phyloP scores from a whole-genome alignment of 116 monocot species.

The Iris pallida region DNA sequence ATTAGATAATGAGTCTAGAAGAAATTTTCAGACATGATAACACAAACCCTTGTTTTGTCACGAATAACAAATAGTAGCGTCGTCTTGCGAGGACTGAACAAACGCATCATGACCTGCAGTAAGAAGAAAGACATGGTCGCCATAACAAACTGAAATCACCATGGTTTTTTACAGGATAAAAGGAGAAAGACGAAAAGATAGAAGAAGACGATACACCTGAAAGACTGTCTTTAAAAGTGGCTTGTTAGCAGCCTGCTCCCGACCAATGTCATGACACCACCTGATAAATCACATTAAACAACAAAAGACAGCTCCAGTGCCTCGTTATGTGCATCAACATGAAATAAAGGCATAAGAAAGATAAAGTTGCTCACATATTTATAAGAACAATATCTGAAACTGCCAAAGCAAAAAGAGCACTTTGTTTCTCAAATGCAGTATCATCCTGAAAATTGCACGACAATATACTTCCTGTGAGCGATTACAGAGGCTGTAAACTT shows the following conservation, averaged over 20 bases:
- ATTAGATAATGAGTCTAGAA: neutral
- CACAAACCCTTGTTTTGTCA: conserved; percentile 68
- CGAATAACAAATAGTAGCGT: conserved; percentile 80
- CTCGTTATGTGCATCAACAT: neutral
- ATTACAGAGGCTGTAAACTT: no score
- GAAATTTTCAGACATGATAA: neutral
- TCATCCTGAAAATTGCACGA: conserved; percentile 57
- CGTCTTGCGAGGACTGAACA: conserved; percentile 68
- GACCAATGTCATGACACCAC: conserved; percentile 96
- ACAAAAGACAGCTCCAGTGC: neutral
- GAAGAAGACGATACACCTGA: conserved; percentile 35
- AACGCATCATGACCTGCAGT: conserved; percentile 64
- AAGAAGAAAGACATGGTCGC: neutral
- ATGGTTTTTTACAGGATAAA: neutral
- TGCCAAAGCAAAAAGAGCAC: conserved; percentile 84
- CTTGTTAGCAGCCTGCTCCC: conserved; percentile 85
- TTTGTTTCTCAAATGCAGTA: conserved; percentile 91
- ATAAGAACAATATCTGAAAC: conserved; percentile 87
- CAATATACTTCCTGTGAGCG: no score
- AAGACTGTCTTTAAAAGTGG: conserved; percentile 83
- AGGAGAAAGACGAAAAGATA: neutral
- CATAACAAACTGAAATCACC: conserved; percentile 5
- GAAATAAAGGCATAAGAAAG: neutral
- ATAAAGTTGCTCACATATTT: conserved; percentile 59
- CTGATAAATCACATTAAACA: conserved; percentile 16